Conservation (phyloP, 2,329 filamentous ascomycete genomes). For the Pseudocercospora musae region DNA sequence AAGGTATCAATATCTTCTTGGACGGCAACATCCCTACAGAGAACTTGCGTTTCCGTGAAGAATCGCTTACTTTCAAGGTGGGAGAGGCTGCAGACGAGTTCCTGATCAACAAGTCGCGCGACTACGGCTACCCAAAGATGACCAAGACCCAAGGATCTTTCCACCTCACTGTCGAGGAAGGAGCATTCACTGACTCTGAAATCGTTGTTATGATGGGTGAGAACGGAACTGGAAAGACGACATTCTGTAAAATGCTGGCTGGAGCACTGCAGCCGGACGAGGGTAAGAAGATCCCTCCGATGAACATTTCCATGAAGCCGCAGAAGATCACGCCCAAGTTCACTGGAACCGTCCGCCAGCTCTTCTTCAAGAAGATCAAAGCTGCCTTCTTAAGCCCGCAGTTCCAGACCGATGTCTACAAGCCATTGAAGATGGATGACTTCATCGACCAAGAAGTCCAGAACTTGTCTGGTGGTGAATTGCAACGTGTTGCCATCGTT, state of each 20-base stretch:
- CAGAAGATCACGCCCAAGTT: slow-evolving; percentile 99
- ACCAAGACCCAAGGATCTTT: slow-evolving; percentile 89
- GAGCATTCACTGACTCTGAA: slow-evolving; percentile 94
- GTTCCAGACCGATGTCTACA: slow-evolving; percentile 99
- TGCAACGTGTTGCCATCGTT: slow-evolving; percentile 98
- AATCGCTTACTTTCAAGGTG: slow-evolving; percentile 93
- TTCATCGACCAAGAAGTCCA: slow-evolving; percentile 99
- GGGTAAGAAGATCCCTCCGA: slow-evolving; percentile 72
- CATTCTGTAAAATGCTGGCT: slow-evolving; percentile 94
- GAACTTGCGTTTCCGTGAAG: slow-evolving; percentile 96
- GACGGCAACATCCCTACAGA: slow-evolving; percentile 98
- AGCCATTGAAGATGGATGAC: slow-evolving; percentile 97
- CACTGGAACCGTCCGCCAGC: slow-evolving; percentile 89
- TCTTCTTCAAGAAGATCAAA: slow-evolving; percentile 99
- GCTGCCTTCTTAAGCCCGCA: slow-evolving; percentile 92
- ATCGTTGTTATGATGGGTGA: slow-evolving; percentile 99
- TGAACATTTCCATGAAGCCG: slow-evolving; percentile 99
- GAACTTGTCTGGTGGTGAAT: slow-evolving; percentile 97
- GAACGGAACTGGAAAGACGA: slow-evolving; percentile 99
- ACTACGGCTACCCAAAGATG: slow-evolving; percentile 86
- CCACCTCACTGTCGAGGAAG: slow-evolving; percentile 74
- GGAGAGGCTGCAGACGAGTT: slow-evolving; percentile 87
- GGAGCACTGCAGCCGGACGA: slow-evolving; percentile 90
- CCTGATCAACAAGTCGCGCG: slow-evolving; percentile 75
- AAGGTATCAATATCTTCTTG: slow-evolving; percentile 99